Percentiles rank a stretch among this genome's conserved stretches.
phyloP scores from a whole-genome alignment of 2,329 filamentous ascomycete species.

The Decorospora gaudefroyi region DNA sequence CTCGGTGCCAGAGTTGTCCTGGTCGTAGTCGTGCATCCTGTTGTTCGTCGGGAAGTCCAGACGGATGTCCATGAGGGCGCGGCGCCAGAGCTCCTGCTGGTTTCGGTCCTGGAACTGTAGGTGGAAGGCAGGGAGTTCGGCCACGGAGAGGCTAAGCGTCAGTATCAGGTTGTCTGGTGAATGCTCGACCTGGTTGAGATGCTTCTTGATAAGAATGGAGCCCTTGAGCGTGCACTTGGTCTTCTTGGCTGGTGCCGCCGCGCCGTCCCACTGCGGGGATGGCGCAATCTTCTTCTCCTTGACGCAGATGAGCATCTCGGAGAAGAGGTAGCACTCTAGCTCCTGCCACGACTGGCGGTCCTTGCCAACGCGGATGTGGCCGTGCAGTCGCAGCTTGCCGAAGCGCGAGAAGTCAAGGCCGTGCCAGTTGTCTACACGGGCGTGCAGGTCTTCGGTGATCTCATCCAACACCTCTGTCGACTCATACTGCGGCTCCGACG shows the following conservation, averaged over 20 bases:
- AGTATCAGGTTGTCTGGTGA: constrained; percentile 76
- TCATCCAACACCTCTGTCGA: constrained; percentile 76
- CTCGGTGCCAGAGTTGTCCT: constrained; percentile 79
- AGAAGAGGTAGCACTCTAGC: constrained; percentile 93
- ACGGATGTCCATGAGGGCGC: constrained; percentile 82
- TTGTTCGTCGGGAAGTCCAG: constrained; percentile 61
- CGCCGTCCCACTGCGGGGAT: constrained; percentile 68
- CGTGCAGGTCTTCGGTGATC: constrained; percentile 81
- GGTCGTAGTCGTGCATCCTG: constrained; percentile 74
- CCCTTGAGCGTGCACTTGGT: constrained; percentile 90
- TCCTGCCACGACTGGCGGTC: constrained; percentile 98
- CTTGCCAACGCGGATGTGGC: constrained; percentile 90
- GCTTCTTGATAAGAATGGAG: constrained; percentile 97
- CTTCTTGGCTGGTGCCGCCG: constrained; percentile 60
- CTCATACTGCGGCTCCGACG: constrained; percentile 65
- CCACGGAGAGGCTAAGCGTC: constrained; percentile 86
- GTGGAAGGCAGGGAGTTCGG: constrained; percentile 91
- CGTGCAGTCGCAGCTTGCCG: constrained; percentile 87
- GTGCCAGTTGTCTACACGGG: constrained; percentile 97
- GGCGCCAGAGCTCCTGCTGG: constrained; percentile 88
- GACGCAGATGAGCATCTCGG: constrained; percentile 98
- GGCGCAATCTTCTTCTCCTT: constrained; percentile 83
- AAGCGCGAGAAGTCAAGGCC: constrained; percentile 92
- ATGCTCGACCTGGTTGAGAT: constrained; percentile 85
- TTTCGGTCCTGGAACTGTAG: constrained; percentile 82